These are phyloP conservation scores for Hibiscus mutabilis DNA, from an alignment of 345 rosid species.

Conservation along the genomic window DNA sequence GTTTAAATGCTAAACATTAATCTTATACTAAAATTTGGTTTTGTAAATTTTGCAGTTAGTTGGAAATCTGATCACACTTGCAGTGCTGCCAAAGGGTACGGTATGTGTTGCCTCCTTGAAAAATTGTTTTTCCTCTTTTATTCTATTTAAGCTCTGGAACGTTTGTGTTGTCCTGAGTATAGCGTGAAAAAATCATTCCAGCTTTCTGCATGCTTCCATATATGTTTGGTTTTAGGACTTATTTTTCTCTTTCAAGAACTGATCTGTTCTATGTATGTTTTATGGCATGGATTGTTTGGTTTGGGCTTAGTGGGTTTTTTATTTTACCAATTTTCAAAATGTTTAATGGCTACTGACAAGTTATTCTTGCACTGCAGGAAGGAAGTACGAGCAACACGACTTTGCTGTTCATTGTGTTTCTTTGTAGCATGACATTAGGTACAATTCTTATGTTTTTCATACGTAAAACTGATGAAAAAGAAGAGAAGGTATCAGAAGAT, in stretches of 20 bases:
- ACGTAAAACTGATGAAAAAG: conserved; percentile 49
- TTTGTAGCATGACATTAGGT: conserved; percentile 68
- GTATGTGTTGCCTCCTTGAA: conserved; percentile 26
- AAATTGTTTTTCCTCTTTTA: not conserved
- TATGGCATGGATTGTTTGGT: not conserved
- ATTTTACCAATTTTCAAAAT: not conserved
- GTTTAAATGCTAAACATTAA: not conserved
- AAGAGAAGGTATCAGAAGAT: conserved; percentile 35
- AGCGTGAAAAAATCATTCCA: not conserved
- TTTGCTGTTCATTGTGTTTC: conserved; percentile 67
- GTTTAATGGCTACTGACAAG: not conserved
- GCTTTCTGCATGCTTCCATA: not conserved
- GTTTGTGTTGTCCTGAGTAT: not conserved
- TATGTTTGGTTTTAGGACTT: not conserved
- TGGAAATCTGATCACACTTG: conserved; percentile 84
- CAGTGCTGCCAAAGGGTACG: conserved; percentile 47
- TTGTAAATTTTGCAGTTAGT: conserved; percentile 43
- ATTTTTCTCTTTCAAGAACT: not conserved
- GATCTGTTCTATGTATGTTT: not conserved
- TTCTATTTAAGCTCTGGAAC: not conserved
- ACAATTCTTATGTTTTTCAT: conserved; percentile 72
- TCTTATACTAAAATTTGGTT: not conserved
- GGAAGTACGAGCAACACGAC: conserved; percentile 69
- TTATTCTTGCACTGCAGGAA: conserved; percentile 36
- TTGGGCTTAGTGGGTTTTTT: not conserved